These are phyloP conservation scores for barley (Hordeum vulgare) DNA, from an alignment of 176 grass and related monocot species.

Conservation along the genomic window DNA sequence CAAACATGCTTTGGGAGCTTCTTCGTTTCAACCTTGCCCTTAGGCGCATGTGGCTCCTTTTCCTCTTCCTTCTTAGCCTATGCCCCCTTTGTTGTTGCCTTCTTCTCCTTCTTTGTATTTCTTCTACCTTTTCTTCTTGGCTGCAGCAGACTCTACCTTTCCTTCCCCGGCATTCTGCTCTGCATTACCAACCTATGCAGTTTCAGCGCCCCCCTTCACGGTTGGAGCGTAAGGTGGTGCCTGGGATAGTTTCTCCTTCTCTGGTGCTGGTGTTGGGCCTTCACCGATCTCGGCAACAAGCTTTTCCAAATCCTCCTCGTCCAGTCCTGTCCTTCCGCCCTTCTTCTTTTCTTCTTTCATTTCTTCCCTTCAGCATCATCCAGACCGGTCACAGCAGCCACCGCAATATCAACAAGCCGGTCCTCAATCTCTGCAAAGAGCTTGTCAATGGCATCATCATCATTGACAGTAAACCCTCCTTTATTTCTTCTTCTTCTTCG, in stretches of 20 bases:
- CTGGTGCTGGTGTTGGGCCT: not conserved
- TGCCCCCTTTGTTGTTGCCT: conserved; percentile 49
- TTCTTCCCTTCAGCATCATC: conserved; percentile 56
- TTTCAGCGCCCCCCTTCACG: conserved; percentile 35
- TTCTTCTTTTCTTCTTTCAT: conserved; percentile 97
- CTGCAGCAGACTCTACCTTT: conserved; percentile 59
- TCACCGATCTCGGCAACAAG: conserved; percentile 54
- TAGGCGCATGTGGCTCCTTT: conserved; percentile 51
- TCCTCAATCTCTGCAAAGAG: conserved; percentile 40
- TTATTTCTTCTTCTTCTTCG: too few relatives aligned
- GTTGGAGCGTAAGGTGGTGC: not conserved
- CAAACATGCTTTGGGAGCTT: conserved; percentile 68
- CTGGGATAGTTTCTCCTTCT: conserved; percentile 12
- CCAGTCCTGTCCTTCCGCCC: conserved; percentile 53
- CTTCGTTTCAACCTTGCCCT: conserved; percentile 80
- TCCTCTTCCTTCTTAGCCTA: conserved; percentile 34
- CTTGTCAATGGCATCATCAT: too few relatives aligned
- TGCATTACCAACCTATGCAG: conserved; percentile 25
- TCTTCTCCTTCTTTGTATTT: conserved; percentile 92
- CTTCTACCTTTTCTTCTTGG: conserved; percentile 94
- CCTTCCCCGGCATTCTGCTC: conserved; percentile 69
- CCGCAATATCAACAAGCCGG: not conserved
- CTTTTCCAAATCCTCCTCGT: conserved; percentile 90
- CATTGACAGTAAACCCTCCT: too few relatives aligned
- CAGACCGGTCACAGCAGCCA: not conserved